phyloP scores from a whole-genome alignment of 495 filamentous ascomycete genomes.

The Acidomyces sp. region DNA sequence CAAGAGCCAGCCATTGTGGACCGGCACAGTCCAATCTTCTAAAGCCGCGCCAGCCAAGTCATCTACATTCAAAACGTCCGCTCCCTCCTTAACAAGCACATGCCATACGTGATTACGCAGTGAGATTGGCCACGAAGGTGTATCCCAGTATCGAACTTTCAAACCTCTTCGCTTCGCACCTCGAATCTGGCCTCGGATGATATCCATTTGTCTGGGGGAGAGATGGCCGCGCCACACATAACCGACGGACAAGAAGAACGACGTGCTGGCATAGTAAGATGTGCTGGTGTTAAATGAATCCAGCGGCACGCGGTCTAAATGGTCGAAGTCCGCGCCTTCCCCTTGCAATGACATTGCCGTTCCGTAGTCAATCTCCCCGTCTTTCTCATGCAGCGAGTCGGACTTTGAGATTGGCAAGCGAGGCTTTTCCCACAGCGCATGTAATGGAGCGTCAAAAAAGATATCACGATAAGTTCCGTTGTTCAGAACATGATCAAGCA shows the following conservation, averaged over 20 bases:
- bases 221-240: constrained; percentile 31
- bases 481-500: constrained; percentile 43
- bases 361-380: background rate
- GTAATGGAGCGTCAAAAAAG: constrained; percentile 52
- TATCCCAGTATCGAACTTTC: constrained; percentile 66
- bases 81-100: constrained; percentile 54
- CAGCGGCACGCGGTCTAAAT: background rate
- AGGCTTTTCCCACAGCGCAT: constrained; percentile 7
- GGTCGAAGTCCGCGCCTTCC: constrained; percentile 11
- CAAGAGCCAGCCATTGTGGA: too few species aligned
- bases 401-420: background rate
- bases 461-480: constrained; percentile 45
- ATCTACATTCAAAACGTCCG: constrained; percentile 65
- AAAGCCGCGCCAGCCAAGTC: constrained; percentile 47
- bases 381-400: too few species aligned
- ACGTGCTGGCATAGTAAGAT: constrained; percentile 42
- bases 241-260: constrained; percentile 37
- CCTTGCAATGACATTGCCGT: constrained; percentile 10
- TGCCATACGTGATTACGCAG: constrained; percentile 66
- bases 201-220: constrained; percentile 39
- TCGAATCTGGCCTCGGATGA: constrained; percentile 51
- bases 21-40: constrained; percentile 39
- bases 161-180: constrained; percentile 57
- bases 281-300: constrained; percentile 33
- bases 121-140: constrained; percentile 63